These are phyloP conservation scores for Artemisia tridentata DNA, from an alignment of 129 eudicot species.

Conservation along the genomic window DNA sequence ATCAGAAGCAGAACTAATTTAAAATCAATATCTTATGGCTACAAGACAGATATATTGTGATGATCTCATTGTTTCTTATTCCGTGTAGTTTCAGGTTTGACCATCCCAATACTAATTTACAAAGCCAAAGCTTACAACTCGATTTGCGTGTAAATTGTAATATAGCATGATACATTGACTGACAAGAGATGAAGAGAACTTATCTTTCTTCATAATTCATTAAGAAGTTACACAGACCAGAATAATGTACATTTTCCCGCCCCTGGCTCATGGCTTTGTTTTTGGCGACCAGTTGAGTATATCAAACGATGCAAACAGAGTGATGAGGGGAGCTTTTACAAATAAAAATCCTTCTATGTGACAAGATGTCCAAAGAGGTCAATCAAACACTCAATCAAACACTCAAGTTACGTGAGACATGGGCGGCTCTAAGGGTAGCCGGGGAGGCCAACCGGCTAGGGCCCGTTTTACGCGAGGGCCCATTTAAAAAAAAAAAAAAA, in stretches of 20 bases:
- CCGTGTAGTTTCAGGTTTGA: conserved; percentile 12
- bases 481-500: no score
- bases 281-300: no score
- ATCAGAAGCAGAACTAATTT: conserved; percentile 2
- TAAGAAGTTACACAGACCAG: not conserved
- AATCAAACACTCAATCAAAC: no score
- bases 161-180: conserved; percentile 13
- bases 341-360: not conserved
- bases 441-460: no score
- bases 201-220: conserved; percentile 3
- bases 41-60: not conserved
- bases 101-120: conserved; percentile 9
- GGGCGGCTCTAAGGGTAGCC: no score
- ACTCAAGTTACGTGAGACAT: not conserved
- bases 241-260: no score
- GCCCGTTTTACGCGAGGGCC: no score
- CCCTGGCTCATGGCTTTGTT: no score
- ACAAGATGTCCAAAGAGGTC: not conserved
- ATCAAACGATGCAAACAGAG: not conserved
- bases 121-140: not conserved
- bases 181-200: conserved; percentile 13
- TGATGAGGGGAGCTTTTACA: not conserved
- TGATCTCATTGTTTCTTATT: not conserved
- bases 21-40: not conserved
- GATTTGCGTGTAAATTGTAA: not conserved